These are phyloP conservation scores for Starmera amethionina DNA, from an alignment of 805 yeast species.

Conservation along the genomic window DNA sequence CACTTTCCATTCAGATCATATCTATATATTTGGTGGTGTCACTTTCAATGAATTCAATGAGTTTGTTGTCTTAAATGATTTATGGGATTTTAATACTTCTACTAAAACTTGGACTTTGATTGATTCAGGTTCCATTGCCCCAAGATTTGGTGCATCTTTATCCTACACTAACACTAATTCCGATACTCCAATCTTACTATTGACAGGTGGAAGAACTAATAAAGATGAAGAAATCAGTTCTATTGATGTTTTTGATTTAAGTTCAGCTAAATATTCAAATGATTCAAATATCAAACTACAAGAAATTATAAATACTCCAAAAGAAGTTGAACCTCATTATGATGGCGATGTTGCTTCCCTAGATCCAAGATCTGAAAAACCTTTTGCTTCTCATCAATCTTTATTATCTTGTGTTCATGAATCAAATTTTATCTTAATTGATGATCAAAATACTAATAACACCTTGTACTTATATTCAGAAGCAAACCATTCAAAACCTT, in stretches of 20 bases:
- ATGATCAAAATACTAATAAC: no score
- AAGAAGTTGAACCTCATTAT: no score
- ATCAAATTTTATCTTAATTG: no score
- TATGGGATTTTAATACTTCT: constrained; percentile 57
- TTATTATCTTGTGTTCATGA: no score
- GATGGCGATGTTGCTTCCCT: neutral
- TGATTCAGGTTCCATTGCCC: constrained; percentile 29
- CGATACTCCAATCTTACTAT: constrained; percentile 37
- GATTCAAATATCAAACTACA: constrained; percentile 1
- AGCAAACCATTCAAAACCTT: constrained; percentile 14
- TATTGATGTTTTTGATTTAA: constrained; percentile 34
- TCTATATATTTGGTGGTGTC: constrained; percentile 63
- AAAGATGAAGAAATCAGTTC: constrained; percentile 21
- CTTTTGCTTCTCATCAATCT: neutral
- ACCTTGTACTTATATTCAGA: constrained; percentile 13
- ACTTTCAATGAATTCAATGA: constrained; percentile 28
- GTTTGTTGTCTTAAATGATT: constrained; percentile 44
- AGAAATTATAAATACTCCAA: no score
- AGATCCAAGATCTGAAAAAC: constrained; percentile 6
- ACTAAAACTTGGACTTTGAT: constrained; percentile 45
- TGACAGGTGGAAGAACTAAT: constrained; percentile 44
- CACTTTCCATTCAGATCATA: constrained; percentile 34
- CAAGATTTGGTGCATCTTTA: constrained; percentile 45
- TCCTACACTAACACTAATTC: constrained; percentile 26
- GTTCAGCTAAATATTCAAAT: constrained; percentile 20